A percentile compares a stretch with the other conserved stretches of the same genome.
phyloP scores from a whole-genome alignment of 1,284 basidiomycete species.

The Malassezia equina region DNA sequence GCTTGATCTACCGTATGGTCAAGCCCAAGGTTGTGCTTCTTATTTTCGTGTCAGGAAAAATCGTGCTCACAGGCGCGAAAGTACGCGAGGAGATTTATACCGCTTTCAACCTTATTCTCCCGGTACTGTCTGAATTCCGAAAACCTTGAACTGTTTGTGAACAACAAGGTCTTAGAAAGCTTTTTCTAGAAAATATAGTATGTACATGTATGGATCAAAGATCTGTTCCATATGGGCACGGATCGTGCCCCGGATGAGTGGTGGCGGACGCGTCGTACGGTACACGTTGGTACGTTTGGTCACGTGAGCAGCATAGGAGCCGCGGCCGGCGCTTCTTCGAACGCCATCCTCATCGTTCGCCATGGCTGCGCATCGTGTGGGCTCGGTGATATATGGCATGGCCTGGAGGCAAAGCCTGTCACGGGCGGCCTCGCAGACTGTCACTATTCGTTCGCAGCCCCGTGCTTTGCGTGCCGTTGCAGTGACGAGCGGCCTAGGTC shows the following conservation, averaged over 20 bases:
- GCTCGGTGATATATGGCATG: constrained; percentile 1
- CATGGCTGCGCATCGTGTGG: constrained; percentile 9
- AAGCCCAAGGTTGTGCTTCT: constrained; percentile 97
- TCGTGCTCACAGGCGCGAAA: constrained; percentile 97
- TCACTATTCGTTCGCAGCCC: background rate
- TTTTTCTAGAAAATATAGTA: background rate
- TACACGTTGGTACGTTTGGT: background rate
- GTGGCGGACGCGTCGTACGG: background rate
- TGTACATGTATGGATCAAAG: background rate
- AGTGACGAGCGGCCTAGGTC: background rate
- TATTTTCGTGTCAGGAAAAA: constrained; percentile 98
- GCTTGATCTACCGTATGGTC: constrained; percentile 98
- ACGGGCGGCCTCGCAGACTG: background rate
- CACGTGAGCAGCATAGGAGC: background rate
- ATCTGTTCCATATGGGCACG: too few relatives aligned
- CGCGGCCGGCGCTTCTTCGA: background rate
- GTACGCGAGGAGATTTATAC: constrained; percentile 98
- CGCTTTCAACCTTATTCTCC: constrained; percentile 96
- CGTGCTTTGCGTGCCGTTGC: background rate
- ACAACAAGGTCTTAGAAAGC: background rate
- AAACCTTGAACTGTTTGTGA: constrained; percentile 25
- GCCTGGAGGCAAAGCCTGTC: background rate
- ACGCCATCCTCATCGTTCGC: background rate
- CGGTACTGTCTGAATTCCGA: constrained; percentile 51
- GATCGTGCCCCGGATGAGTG: too few relatives aligned